Conservation (phyloP, 495 filamentous ascomycete genomes). For the Lasiosphaeriaceae sp. region DNA sequence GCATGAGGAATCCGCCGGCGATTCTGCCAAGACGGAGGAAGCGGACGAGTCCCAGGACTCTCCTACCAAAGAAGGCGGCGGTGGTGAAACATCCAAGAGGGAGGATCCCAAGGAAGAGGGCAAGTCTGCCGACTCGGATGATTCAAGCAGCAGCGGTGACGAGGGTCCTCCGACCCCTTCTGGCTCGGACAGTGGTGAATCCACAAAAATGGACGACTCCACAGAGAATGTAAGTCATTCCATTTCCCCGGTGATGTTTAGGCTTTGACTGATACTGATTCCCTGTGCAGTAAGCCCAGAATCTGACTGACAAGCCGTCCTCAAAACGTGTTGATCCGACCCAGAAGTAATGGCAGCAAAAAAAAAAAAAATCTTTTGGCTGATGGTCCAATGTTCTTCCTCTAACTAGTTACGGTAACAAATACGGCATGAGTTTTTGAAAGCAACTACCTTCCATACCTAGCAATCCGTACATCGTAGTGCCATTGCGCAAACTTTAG, state of each 20-base stretch:
- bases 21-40: background rate
- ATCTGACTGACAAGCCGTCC: slow-evolving; percentile 12
- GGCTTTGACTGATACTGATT: background rate
- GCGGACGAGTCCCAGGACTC: background rate
- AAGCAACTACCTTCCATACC: no score
- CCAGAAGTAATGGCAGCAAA: slow-evolving; percentile 5
- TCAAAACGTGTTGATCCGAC: slow-evolving; percentile 10
- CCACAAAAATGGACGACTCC: slow-evolving; percentile 5
- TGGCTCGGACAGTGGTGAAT: slow-evolving; percentile 3
- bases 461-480: background rate
- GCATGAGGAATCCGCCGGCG: background rate
- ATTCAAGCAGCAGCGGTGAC: slow-evolving; percentile 5
- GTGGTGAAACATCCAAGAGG: slow-evolving; percentile 25
- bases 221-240: slow-evolving; percentile 7
- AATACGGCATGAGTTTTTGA: no score
- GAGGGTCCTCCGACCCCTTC: background rate
- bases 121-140: background rate
- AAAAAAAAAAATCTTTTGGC: background rate
- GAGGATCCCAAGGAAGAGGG: slow-evolving; percentile 9
- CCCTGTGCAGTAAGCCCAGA: slow-evolving; percentile 11
- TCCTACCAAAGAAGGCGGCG: background rate
- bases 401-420: no score
- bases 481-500: no score
- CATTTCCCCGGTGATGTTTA: background rate
- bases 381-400: no score